Evolutionary conservation across 1,284 basidiomycete species (phyloP).

Genomic region (Pterula multifida): DNA sequence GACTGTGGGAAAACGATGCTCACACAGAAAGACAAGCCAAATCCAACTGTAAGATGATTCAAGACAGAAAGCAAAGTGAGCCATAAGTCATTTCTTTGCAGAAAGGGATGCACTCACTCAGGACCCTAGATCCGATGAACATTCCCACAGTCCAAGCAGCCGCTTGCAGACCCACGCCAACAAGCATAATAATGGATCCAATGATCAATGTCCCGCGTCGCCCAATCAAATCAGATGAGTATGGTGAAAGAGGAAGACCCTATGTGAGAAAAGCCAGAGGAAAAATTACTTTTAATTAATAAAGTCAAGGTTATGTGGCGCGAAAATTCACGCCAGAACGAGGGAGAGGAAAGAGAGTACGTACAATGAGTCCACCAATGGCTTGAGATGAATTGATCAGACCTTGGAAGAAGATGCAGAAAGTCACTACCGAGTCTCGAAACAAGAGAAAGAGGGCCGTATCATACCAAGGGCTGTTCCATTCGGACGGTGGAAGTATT

Average conservation of each 20-base stretch:
- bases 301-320: slow-evolving; percentile 4
- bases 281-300: background rate
- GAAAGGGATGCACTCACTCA: slow-evolving; percentile 30
- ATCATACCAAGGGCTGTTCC: slow-evolving; percentile 40
- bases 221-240: slow-evolving; percentile 43
- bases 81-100: background rate
- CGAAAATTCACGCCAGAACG: background rate
- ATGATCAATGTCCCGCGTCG: slow-evolving; percentile 43
- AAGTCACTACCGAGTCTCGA: background rate
- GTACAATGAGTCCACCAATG: slow-evolving; percentile 43
- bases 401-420: slow-evolving; percentile 22
- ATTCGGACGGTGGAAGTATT: slow-evolving; percentile 37
- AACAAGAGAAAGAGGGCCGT: too few relatives aligned
- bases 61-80: slow-evolving; percentile 4
- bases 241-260: slow-evolving; percentile 48
- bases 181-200: slow-evolving; percentile 47
- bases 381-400: slow-evolving; percentile 51
- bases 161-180: slow-evolving; percentile 45
- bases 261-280: slow-evolving; percentile 11
- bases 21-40: slow-evolving; percentile 47
- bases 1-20: background rate
- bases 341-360: slow-evolving; percentile 10
- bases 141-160: slow-evolving; percentile 33
- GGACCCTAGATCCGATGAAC: slow-evolving; percentile 44
- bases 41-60: slow-evolving; percentile 41